These are phyloP conservation scores for Backusella psychrophila DNA, from an alignment of 192 early-diverging fungal genomes.

Conservation along the genomic window DNA sequence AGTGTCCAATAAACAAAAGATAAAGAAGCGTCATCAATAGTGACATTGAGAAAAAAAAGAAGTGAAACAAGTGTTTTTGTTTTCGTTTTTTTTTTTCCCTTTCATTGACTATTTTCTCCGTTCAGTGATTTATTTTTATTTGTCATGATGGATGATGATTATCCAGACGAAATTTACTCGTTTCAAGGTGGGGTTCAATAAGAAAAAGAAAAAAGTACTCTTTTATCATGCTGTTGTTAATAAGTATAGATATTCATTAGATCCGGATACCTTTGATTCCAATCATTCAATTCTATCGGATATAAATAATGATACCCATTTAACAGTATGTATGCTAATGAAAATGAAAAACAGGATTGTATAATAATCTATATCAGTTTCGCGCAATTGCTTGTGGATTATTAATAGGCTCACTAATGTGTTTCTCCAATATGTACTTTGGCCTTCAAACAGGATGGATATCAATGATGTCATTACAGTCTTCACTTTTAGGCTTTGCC, in stretches of 20 bases:
- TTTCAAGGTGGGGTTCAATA: background rate
- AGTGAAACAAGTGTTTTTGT: background rate
- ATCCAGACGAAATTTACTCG: background rate
- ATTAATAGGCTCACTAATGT: constrained; percentile 64
- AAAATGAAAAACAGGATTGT: background rate
- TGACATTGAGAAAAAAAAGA: background rate
- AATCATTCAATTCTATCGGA: background rate
- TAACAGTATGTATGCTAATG: constrained; percentile 12
- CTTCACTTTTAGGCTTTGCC: constrained; percentile 73
- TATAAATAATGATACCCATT: background rate
- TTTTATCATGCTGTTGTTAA: background rate
- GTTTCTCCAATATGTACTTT: constrained; percentile 89
- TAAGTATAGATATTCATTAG: background rate
- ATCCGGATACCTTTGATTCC: constrained; percentile 4
- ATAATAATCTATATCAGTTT: constrained; percentile 28
- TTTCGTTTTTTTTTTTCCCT: background rate
- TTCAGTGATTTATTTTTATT: background rate
- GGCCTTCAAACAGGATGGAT: constrained; percentile 84
- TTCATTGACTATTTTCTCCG: background rate
- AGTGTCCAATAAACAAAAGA: background rate
- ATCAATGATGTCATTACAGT: constrained; percentile 76
- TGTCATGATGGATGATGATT: background rate
- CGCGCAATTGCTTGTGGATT: constrained; percentile 59
- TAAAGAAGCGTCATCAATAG: background rate
- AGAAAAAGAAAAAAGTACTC: too few relatives aligned